Evolutionary conservation across 495 filamentous ascomycete species (phyloP).

Genomic region (Aspergillus hancockii): DNA sequence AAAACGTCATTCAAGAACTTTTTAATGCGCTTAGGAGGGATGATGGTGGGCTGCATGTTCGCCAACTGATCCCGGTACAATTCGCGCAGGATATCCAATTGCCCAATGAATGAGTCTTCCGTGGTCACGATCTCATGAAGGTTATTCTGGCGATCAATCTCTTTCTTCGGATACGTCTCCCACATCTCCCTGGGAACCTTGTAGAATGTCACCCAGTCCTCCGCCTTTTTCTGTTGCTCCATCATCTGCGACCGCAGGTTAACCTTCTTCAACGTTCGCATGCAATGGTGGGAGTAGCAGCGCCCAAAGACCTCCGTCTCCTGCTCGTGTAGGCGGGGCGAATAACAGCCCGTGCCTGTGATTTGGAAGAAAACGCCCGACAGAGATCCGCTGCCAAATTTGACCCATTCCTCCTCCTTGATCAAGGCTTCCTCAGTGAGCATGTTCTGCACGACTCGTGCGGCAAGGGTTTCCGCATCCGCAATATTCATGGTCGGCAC

Average conservation of each 20-base stretch:
- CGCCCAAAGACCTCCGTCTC: conserved; percentile 64
- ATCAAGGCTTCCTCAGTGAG: conserved; percentile 73
- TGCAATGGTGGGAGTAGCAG: conserved; percentile 94
- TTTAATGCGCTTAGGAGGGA: conserved; percentile 67
- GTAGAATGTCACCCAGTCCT: conserved; percentile 94
- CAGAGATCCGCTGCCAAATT: conserved; percentile 73
- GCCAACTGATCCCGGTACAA: conserved; percentile 85
- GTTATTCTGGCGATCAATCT: conserved; percentile 90
- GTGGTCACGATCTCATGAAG: conserved; percentile 94
- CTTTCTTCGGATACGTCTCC: conserved; percentile 72
- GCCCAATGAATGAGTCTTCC: conserved; percentile 87
- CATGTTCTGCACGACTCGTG: conserved; percentile 80
- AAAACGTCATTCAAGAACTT: conserved; percentile 86
- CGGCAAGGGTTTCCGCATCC: conserved; percentile 86
- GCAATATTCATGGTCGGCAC: conserved; percentile 99
- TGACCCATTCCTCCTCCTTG: conserved; percentile 97
- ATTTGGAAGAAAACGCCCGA: conserved; percentile 91
- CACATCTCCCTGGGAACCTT: conserved; percentile 75
- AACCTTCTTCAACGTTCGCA: conserved; percentile 90
- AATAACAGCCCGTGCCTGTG: conserved; percentile 90
- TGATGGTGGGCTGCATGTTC: conserved; percentile 74
- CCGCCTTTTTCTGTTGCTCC: conserved; percentile 64
- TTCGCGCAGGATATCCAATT: conserved; percentile 77
- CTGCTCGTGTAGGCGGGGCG: conserved; percentile 74
- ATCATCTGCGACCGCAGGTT: conserved; percentile 73